A percentile compares a stretch with the other conserved stretches of the same genome.
Conservation (phyloP, 805 yeast species). For the Hanseniaspora meyeri region DNA sequence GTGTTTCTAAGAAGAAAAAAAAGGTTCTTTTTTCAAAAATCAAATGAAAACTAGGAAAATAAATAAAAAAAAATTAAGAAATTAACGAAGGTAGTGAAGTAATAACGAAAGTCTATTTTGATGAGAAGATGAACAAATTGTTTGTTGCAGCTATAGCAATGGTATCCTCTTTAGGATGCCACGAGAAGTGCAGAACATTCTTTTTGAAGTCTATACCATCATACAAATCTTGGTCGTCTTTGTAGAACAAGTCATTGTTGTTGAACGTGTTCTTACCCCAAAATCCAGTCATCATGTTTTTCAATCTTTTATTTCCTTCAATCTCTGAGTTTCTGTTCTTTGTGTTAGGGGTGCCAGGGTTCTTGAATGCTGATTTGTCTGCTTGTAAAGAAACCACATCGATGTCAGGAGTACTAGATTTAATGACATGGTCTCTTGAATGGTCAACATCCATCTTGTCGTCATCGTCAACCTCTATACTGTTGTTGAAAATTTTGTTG, state of each 20-base stretch:
- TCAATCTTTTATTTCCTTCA: slow-evolving; percentile 31
- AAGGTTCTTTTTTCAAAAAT: too few relatives aligned
- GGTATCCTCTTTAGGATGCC: slow-evolving; percentile 96
- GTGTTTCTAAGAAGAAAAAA: too few relatives aligned
- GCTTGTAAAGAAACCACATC: slow-evolving; percentile 79
- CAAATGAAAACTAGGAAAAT: too few relatives aligned
- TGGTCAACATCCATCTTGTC: slow-evolving; percentile 15
- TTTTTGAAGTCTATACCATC: slow-evolving; percentile 88
- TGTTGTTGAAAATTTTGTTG: slow-evolving; percentile 9
- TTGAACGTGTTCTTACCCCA: slow-evolving; percentile 9
- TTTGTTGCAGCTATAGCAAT: slow-evolving; percentile 98
- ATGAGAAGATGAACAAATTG: slow-evolving; percentile 74
- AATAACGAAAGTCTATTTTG: slow-evolving; percentile 33
- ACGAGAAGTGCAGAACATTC: slow-evolving; percentile 84
- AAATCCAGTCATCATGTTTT: slow-evolving; percentile 34
- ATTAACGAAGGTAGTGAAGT: too few relatives aligned
- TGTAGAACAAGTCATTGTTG: slow-evolving; percentile 8
- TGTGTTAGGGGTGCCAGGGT: slow-evolving; percentile 19
- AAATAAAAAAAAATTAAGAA: too few relatives aligned
- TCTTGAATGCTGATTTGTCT: slow-evolving; percentile 92
- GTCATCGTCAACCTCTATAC: background rate
- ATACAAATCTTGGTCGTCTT: slow-evolving; percentile 7
- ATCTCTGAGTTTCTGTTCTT: slow-evolving; percentile 27
- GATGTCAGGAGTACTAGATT: slow-evolving; percentile 11
- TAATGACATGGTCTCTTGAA: slow-evolving; percentile 12